Percentiles rank a stretch among this genome's conserved stretches.
These are phyloP conservation scores for Cryphonectria carpinicola DNA, from an alignment of 2,329 filamentous ascomycete species.

Conservation along the genomic window DNA sequence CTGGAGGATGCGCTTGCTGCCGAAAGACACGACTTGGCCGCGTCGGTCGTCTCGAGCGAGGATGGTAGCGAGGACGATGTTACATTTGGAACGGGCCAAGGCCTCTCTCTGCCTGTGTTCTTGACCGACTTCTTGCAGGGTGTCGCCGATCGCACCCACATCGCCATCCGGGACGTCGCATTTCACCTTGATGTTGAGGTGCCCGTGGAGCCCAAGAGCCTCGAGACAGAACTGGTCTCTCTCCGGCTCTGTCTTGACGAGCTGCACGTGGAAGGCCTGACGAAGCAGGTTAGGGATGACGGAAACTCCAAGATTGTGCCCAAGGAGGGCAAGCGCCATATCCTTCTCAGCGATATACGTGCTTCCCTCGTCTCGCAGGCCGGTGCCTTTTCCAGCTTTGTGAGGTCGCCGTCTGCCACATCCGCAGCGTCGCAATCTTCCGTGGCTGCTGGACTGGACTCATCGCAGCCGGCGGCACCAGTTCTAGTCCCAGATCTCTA, in stretches of 20 bases:
- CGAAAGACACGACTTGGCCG: slow-evolving; percentile 64
- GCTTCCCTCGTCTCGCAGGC: slow-evolving; percentile 70
- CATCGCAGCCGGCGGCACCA: slow-evolving; percentile 33
- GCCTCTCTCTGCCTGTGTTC: slow-evolving; percentile 70
- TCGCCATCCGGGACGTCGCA: slow-evolving; percentile 67
- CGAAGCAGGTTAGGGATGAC: slow-evolving; percentile 41
- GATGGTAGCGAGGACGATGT: slow-evolving; percentile 65
- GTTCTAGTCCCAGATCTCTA: slow-evolving; percentile 30
- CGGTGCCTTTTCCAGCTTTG: slow-evolving; percentile 64
- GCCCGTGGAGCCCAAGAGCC: slow-evolving; percentile 51
- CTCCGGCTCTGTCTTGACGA: slow-evolving; percentile 68
- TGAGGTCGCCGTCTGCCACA: slow-evolving; percentile 60
- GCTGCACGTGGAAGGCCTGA: slow-evolving; percentile 70
- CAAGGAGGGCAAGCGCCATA: slow-evolving; percentile 67
- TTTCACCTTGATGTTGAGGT: slow-evolving; percentile 68
- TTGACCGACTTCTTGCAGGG: slow-evolving; percentile 74
- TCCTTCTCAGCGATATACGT: slow-evolving; percentile 65
- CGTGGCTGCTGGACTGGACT: slow-evolving; percentile 37
- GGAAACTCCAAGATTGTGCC: slow-evolving; percentile 45
- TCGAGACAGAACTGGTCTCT: slow-evolving; percentile 59
- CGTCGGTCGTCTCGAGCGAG: slow-evolving; percentile 62
- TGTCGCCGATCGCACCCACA: slow-evolving; percentile 70
- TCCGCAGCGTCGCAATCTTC: slow-evolving; percentile 56
- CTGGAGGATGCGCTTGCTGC: slow-evolving; percentile 71
- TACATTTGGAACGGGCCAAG: slow-evolving; percentile 69